Conservation (phyloP, 2,329 filamentous ascomycete species). For the Pyricularia grisea region DNA sequence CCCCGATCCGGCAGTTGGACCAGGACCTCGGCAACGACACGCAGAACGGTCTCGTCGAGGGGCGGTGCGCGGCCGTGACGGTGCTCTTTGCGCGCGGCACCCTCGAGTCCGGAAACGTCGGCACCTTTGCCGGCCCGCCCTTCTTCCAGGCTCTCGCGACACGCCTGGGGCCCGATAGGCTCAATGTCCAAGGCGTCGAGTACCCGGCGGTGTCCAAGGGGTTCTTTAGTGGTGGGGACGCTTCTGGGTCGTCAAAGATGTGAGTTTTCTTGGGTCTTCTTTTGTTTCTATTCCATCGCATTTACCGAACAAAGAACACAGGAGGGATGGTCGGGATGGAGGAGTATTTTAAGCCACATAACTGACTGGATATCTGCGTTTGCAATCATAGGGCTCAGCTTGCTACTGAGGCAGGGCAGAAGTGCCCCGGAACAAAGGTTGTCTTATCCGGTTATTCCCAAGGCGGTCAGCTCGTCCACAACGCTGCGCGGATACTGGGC, state of each 20-base stretch:
- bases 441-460: conserved; percentile 25
- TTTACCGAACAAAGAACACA: not conserved
- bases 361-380: not conserved
- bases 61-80: conserved; percentile 33
- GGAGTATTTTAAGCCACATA: not conserved
- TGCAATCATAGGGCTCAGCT: not conserved
- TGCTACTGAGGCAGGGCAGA: not conserved
- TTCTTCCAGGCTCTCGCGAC: conserved; percentile 35
- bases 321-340: not conserved
- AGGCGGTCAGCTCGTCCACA: conserved; percentile 15
- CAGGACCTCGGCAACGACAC: conserved; percentile 6
- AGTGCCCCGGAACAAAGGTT: conserved; percentile 26
- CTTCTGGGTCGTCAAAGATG: conserved; percentile 32
- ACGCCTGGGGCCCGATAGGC: conserved; percentile 28
- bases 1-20: not conserved
- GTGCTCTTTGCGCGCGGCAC: conserved; percentile 41
- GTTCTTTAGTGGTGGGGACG: conserved; percentile 35
- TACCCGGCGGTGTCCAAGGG: conserved; percentile 37
- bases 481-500: conserved; percentile 7
- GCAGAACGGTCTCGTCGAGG: conserved; percentile 6
- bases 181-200: conserved; percentile 44
- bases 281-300: not conserved
- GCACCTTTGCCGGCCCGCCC: conserved; percentile 18
- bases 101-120: not conserved
- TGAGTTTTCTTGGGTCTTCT: not conserved